Conservation (phyloP, 371 early-diverging fungal genomes). For the Entomophthora muscae region DNA sequence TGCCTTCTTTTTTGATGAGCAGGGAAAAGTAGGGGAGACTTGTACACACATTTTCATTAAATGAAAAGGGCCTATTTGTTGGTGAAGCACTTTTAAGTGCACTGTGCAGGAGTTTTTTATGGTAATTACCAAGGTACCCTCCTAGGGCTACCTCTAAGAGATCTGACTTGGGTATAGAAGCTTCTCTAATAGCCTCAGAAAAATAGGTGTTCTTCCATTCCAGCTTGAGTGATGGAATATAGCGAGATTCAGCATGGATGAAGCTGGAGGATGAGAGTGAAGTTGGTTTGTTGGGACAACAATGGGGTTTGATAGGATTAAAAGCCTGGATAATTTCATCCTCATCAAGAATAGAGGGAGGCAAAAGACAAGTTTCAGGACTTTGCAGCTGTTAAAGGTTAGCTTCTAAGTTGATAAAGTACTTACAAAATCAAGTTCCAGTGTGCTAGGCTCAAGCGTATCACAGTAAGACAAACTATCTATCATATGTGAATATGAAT, state of each 20-base stretch:
- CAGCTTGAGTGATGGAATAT: background rate
- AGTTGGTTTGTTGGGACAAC: background rate
- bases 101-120: background rate
- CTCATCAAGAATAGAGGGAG: background rate
- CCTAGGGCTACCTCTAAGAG: background rate
- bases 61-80: background rate
- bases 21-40: background rate
- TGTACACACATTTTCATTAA: background rate
- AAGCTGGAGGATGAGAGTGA: background rate
- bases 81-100: background rate
- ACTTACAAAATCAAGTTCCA: background rate
- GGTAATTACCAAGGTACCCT: background rate
- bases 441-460: background rate
- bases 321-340: background rate
- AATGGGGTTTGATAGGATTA: background rate
- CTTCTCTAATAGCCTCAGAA: background rate
- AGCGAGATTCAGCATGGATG: background rate
- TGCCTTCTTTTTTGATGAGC: background rate
- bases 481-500: background rate
- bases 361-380: background rate
- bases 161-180: background rate
- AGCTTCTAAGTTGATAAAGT: background rate
- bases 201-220: background rate
- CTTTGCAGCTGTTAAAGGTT: background rate
- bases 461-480: background rate